Base-by-base conservation (phyloP, 345 rosid genomes). In the Eucalyptus camaldulensis region DNA sequence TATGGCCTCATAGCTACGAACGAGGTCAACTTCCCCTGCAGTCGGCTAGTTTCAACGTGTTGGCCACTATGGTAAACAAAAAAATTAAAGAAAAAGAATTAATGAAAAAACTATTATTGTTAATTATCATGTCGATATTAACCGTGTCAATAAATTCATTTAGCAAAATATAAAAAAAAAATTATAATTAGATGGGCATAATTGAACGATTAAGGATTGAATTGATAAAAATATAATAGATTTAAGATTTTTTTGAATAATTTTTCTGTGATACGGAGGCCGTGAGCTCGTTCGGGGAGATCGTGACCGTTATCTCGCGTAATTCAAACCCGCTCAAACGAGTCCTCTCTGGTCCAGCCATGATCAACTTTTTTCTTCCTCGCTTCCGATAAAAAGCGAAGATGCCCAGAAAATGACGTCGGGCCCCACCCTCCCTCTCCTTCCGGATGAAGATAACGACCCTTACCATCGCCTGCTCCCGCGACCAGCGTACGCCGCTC, bases 11-110 rank as follows among this genome's bases (percentile, higher is more conserved):
- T 53, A 53, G 58, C 10, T 53, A 8, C 1, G 1, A 6, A 56
- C 1, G 12, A 9, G 29, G 62, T 56, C 29, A 56, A 25, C 6
- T 22, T 56, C 2, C 0, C 60, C 3, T 0, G 3, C 0, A 3
- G 13, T 4, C 1, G 0, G 6, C 13, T 22, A 56, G 62, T 24
- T 56, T 56, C 1, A 22, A 0, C 13, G 1, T 10, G 13, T 56
- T 56, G 6, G 29, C 3, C 62, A 56, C 0, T 22, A 0, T 2
- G 13, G 62, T 9, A 24, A 56, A 56, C 29, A 56, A 56, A 4
- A 8, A 1, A 1, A 0, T 13, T 13, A 4, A 56, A 0, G 0
- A 56, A 24, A 56, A 56, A 56, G 22, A 56, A 22, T 22, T 56
- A 22, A 56, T 22, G 10, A 8, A 56, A 9, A 9, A 56, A 56